Percentiles rank a stretch among this genome's conserved stretches.
Conservation (phyloP, 768 basidiomycete species). For the Boletellus ananiceps region DNA sequence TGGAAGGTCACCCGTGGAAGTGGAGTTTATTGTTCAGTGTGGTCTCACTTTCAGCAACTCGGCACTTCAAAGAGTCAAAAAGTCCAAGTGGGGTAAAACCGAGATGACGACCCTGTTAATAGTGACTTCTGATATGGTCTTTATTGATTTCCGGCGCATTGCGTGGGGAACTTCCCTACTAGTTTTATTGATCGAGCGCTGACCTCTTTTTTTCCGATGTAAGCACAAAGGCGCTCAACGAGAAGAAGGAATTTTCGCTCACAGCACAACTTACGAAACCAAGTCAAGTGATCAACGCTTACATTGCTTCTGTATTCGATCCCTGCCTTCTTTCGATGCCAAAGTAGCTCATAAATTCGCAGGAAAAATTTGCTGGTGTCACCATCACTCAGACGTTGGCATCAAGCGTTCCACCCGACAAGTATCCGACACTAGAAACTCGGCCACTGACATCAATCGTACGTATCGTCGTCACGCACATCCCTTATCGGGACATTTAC, state of each 20-base stretch:
- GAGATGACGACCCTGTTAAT: constrained; percentile 73
- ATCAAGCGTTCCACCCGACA: constrained; percentile 47
- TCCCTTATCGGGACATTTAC: constrained; percentile 3
- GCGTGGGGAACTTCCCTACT: constrained; percentile 43
- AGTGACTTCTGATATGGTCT: constrained; percentile 67
- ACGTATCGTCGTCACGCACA: constrained; percentile 10
- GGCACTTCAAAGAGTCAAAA: constrained; percentile 39
- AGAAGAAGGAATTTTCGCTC: constrained; percentile 56
- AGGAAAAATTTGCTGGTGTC: constrained; percentile 78
- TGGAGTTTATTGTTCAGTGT: constrained; percentile 57
- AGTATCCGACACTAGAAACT: constrained; percentile 68
- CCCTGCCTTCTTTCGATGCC: constrained; percentile 5
- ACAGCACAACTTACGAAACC: constrained; percentile 62
- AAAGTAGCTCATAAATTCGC: constrained; percentile 9
- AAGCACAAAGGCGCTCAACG: constrained; percentile 67
- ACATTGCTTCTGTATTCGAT: constrained; percentile 53
- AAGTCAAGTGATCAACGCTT: constrained; percentile 62
- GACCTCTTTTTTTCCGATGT: constrained; percentile 1
- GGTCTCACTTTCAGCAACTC: constrained; percentile 37
- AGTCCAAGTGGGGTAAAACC: constrained; percentile 37
- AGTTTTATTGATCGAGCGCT: background rate
- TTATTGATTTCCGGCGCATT: constrained; percentile 78
- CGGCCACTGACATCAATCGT: constrained; percentile 63
- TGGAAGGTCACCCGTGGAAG: constrained; percentile 50
- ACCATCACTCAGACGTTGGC: constrained; percentile 49